Evolutionary conservation across 1,284 basidiomycete genomes (phyloP), one percentile per base, ranked within the genome.

Genomic region (Xerocomus nothofagi): DNA sequence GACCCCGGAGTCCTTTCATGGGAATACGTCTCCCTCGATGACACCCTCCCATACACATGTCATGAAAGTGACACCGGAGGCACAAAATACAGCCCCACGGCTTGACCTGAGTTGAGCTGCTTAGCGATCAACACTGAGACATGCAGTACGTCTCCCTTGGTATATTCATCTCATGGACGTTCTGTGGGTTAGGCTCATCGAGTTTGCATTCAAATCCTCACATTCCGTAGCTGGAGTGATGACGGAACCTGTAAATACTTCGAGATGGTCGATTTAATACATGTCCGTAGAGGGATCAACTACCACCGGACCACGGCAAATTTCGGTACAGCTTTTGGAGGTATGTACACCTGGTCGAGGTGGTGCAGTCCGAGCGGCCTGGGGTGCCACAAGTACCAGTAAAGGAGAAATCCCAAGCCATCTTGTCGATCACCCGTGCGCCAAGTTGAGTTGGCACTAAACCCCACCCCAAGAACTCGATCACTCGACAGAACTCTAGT

Each of bases 1-100:
- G 57, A 84, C 82, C 21, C 83, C 82, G 0, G 77, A 73, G 50
- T 84, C 82, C 30, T 76, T 74, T 20, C 76, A 84, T 62, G 81
- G 81, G 23, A 78, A 75, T 30, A 69, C 70, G 47, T 78, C 82
- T 21, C 80, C 83, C 29, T 66, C 69, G 21, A 70, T 65, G 52
- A 61, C 59, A 21, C 64, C 62, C 24, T 61, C 65, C 14, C 57
- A 54, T 40, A 41, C 44, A 43, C 62, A 56, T 49, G 50, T 37
- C 42, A 18, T n/a, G 46, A 66, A 56, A 34, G 32, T 29, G 10
- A 15, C 33, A 3, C 14, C 30, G 34, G 62, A 68, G 21, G 32
- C 26, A 20, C 54, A 53, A 39, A 54, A 37, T 36, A 64, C 51
- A 50, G 34, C 39, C 17, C 32, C 49, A 10, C 65, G 57, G 14